Percentiles rank a stretch among this genome's conserved stretches.
Evolutionary conservation across 2,329 filamentous ascomycete genomes (phyloP).

Genomic region (Sporothrix pseudoabietina): DNA sequence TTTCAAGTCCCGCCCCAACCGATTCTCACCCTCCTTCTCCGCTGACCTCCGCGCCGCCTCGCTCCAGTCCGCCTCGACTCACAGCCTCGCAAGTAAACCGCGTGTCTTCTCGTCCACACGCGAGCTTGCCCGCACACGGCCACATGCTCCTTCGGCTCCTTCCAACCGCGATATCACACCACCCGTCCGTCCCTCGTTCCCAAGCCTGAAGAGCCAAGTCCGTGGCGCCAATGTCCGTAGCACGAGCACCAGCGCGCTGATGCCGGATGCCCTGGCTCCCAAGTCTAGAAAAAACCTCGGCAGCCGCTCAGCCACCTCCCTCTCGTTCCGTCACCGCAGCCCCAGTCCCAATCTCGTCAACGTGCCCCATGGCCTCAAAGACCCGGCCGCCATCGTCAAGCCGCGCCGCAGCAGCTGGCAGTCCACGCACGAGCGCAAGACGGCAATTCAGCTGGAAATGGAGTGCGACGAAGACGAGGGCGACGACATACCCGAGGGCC

Average conservation of each 20-base stretch:
- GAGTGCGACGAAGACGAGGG: slow-evolving; percentile 77
- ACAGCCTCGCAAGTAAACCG: slow-evolving; percentile 11
- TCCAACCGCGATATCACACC: slow-evolving; percentile 40
- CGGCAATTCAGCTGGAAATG: slow-evolving; percentile 68
- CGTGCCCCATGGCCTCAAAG: slow-evolving; percentile 49
- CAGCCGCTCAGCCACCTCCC: slow-evolving; percentile 46
- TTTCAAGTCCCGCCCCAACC: slow-evolving; percentile 47
- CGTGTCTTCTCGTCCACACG: slow-evolving; percentile 39
- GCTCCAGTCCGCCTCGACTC: slow-evolving; percentile 29
- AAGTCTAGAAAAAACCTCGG: slow-evolving; percentile 39
- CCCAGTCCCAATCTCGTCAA: slow-evolving; percentile 51
- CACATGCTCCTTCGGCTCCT: slow-evolving; percentile 29
- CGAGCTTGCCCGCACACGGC: slow-evolving; percentile 40
- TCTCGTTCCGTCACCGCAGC: slow-evolving; percentile 51
- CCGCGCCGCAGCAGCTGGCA: slow-evolving; percentile 71
- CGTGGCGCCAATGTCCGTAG: slow-evolving; percentile 55
- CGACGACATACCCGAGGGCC: slow-evolving; percentile 76
- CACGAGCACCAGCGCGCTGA: slow-evolving; percentile 48
- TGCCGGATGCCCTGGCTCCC: slow-evolving; percentile 39
- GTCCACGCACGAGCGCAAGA: slow-evolving; percentile 65
- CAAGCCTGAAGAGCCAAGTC: slow-evolving; percentile 51
- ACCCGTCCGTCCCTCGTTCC: slow-evolving; percentile 48
- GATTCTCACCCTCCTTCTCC: slow-evolving; percentile 54
- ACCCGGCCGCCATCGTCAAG: slow-evolving; percentile 46
- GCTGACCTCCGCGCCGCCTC: slow-evolving; percentile 47